Evolutionary conservation across 1,284 basidiomycete genomes (phyloP), one percentile per base, ranked within the genome.

Genomic region (Moesziomyces sp.): DNA sequence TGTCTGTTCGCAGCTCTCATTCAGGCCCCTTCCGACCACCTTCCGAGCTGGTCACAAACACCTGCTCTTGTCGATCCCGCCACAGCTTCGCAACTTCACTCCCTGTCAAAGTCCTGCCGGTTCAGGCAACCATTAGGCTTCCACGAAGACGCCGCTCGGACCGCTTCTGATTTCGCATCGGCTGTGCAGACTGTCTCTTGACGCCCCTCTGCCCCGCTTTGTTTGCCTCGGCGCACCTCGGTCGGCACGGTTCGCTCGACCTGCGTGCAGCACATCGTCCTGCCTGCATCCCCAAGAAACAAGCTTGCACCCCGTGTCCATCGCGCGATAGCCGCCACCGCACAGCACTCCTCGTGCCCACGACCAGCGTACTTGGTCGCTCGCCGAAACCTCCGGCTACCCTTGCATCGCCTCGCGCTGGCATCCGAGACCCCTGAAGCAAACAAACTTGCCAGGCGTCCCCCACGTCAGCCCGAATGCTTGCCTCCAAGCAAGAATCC

Each of bases 401-500:
- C 13, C 30, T 34, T 34, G 30, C 30, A 40, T 18, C 16, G 38
- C 38, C 38, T 40, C 38, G 30, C 30, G 8, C 30, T 34, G 38
- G 38, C 18, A 18, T 8, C 16, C 38, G 14, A 40, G 38, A 43
- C 44, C 52, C 48, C 28, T 46, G 43, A 40, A 58, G 59, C 66
- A 58, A 50, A 44, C 40, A 34, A 28, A 47, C 38, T 61, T 62
- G 58, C 51, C 50, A 11, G 46, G 30, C 23, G 28, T 28, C 47
- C 44, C 34, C 44, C 34, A 40, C 28, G n/a, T 46, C 42, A 44
- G 49, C 56, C 50, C 66, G 66, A 51, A 69, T 69, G 66, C 66
- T 69, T 63, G 52, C 46, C 58, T 59, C 57, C 52, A 56, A 58
- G 44, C 59, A 56, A 52, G 52, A 34, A 56, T 51, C 66, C 35